phyloP scores from a whole-genome alignment of 2,329 filamentous ascomycete genomes.

The Exophiala alcalophila region DNA sequence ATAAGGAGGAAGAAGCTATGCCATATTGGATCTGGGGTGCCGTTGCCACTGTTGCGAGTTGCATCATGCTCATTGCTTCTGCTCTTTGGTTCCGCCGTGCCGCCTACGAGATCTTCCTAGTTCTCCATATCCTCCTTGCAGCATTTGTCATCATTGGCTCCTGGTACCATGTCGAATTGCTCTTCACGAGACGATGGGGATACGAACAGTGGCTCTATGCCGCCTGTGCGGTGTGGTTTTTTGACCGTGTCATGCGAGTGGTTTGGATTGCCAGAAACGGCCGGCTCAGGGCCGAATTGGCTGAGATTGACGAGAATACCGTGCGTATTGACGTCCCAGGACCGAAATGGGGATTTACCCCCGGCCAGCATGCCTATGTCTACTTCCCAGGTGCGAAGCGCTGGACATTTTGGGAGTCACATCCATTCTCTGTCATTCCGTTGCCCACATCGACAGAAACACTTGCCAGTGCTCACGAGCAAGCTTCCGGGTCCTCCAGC shows the following conservation, averaged over 20 bases:
- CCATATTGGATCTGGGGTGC: constrained; percentile 37
- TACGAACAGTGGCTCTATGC: constrained; percentile 51
- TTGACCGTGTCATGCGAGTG: constrained; percentile 47
- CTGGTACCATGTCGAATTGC: constrained; percentile 41
- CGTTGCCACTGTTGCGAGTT: constrained; percentile 35
- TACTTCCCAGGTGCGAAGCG: constrained; percentile 17
- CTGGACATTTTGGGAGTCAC: constrained; percentile 38
- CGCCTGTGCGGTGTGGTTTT: constrained; percentile 45
- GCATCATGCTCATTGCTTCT: constrained; percentile 32
- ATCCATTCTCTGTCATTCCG: constrained; percentile 41
- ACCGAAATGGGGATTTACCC: constrained; percentile 32
- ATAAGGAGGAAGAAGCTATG: constrained; percentile 11
- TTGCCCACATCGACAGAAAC: neutral
- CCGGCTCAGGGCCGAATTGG: constrained; percentile 30
- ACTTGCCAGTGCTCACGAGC: neutral
- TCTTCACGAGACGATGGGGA: constrained; percentile 41
- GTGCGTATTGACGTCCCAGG: constrained; percentile 16
- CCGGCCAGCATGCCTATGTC: constrained; percentile 16
- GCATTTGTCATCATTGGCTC: constrained; percentile 36
- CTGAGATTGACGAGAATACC: constrained; percentile 39
- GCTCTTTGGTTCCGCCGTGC: constrained; percentile 32
- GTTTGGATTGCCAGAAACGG: constrained; percentile 42
- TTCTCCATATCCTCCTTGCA: constrained; percentile 35
- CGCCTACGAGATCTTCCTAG: constrained; percentile 39
- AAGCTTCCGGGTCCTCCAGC: neutral